phyloP scores from a whole-genome alignment of 176 grass and related monocot genomes.

The Oryza officinalis region DNA sequence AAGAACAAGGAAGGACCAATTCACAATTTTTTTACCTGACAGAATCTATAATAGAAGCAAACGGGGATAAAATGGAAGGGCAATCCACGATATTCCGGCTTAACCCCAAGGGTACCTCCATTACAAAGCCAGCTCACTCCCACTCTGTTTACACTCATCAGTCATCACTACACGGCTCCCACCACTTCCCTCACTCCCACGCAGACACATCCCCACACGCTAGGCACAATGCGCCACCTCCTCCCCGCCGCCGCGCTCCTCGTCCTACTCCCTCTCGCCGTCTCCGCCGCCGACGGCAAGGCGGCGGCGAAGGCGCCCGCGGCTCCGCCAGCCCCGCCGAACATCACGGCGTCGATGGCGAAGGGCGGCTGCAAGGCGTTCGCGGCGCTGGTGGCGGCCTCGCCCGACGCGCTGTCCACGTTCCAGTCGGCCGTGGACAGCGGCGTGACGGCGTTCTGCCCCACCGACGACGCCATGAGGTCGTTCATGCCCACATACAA shows the following conservation, averaged over 20 bases:
- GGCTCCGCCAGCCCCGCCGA: slow-evolving; percentile 46
- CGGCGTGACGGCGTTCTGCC: slow-evolving; percentile 76
- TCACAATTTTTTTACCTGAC: neutral
- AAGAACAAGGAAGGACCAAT: slow-evolving; percentile 20
- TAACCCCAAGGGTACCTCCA: slow-evolving; percentile 1
- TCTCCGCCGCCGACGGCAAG: slow-evolving; percentile 18
- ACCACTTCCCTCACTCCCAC: slow-evolving; percentile 30
- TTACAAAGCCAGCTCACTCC: slow-evolving; percentile 33
- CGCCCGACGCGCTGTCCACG: slow-evolving; percentile 44
- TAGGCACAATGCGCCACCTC: slow-evolving; percentile 40
- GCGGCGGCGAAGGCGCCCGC: slow-evolving; percentile 32
- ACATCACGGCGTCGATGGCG: slow-evolving; percentile 67
- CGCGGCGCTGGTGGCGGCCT: slow-evolving; percentile 54
- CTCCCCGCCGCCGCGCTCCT: slow-evolving; percentile 15
- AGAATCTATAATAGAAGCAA: neutral
- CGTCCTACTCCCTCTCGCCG: slow-evolving; percentile 35
- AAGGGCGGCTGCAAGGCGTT: slow-evolving; percentile 80
- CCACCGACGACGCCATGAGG: slow-evolving; percentile 55
- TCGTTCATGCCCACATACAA: slow-evolving; percentile 63
- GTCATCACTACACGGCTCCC: slow-evolving; percentile 40
- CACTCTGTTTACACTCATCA: neutral
- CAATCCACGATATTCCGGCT: neutral
- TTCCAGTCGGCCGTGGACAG: slow-evolving; percentile 60
- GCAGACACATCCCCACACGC: neutral
- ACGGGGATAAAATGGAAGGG: neutral